These are phyloP conservation scores for Tuber aestivum DNA, from an alignment of 495 filamentous ascomycete genomes.

Conservation along the genomic window DNA sequence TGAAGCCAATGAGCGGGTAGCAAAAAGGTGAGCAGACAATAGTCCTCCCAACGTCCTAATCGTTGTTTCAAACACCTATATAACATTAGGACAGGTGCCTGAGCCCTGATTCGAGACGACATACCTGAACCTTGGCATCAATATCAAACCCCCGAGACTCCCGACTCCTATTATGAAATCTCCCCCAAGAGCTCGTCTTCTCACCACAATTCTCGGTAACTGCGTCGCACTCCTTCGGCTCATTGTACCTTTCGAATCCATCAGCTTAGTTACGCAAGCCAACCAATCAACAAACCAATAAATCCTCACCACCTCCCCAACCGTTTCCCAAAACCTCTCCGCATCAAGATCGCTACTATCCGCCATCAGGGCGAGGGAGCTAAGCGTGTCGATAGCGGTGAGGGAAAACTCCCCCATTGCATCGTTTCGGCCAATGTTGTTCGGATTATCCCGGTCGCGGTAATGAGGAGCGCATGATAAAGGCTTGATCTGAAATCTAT, in stretches of 20 bases:
- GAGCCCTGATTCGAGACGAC: background rate
- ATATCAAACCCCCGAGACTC: constrained; percentile 78
- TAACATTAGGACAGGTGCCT: background rate
- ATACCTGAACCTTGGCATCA: constrained; percentile 73
- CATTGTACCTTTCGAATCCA: constrained; percentile 32
- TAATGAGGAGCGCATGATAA: constrained; percentile 74
- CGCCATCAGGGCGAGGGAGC: constrained; percentile 83
- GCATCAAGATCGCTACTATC: constrained; percentile 49
- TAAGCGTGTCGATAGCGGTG: constrained; percentile 89
- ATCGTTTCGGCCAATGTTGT: constrained; percentile 85
- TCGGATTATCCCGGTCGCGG: constrained; percentile 74
- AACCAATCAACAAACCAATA: constrained; percentile 51
- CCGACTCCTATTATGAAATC: constrained; percentile 34
- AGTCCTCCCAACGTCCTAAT: constrained; percentile 90
- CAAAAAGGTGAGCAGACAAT: constrained; percentile 88
- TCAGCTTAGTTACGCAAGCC: constrained; percentile 18
- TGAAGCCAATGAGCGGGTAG: constrained; percentile 58
- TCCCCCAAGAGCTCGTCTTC: constrained; percentile 38
- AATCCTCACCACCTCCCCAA: constrained; percentile 55
- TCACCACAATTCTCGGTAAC: constrained; percentile 58
- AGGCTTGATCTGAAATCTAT: constrained; percentile 59
- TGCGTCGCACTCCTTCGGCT: constrained; percentile 67
- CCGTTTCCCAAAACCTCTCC: constrained; percentile 51
- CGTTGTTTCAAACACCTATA: constrained; percentile 91
- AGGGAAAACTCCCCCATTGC: constrained; percentile 95